These are phyloP conservation scores for Agrocybe praecox DNA, from an alignment of 768 basidiomycete species.

Conservation along the genomic window DNA sequence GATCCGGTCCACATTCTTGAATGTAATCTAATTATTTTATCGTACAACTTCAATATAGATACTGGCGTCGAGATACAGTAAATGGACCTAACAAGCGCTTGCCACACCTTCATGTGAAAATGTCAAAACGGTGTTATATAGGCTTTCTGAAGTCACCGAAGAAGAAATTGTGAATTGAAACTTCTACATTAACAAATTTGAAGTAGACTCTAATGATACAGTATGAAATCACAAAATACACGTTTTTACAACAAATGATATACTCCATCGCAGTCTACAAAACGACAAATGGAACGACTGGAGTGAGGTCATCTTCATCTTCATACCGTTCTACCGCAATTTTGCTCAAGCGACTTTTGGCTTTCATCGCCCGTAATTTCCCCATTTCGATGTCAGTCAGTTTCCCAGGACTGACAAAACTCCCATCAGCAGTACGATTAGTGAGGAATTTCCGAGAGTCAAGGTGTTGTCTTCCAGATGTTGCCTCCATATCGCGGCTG, in stretches of 20 bases:
- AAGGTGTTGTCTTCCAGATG: neutral
- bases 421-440: neutral
- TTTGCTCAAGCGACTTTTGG: constrained; percentile 6
- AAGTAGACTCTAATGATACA: neutral
- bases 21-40: no score
- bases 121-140: no score
- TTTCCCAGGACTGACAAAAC: constrained; percentile 11
- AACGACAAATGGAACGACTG: constrained; percentile 14
- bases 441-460: constrained; percentile 2
- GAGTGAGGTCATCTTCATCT: neutral
- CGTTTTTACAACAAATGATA: neutral
- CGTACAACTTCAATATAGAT: no score
- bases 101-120: no score
- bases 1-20: no score
- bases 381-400: constrained; percentile 28
- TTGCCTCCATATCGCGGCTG: constrained; percentile 28
- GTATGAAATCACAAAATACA: neutral
- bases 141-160: no score
- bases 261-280: constrained; percentile 6
- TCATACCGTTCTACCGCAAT: constrained; percentile 6
- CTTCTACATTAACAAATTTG: neutral
- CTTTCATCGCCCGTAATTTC: constrained; percentile 23
- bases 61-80: no score
- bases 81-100: no score
- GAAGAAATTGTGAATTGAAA: neutral